These are phyloP conservation scores for Globisporangium rhizosaccharum DNA, from an alignment of 352 stramenopile genomes.

Conservation along the genomic window DNA sequence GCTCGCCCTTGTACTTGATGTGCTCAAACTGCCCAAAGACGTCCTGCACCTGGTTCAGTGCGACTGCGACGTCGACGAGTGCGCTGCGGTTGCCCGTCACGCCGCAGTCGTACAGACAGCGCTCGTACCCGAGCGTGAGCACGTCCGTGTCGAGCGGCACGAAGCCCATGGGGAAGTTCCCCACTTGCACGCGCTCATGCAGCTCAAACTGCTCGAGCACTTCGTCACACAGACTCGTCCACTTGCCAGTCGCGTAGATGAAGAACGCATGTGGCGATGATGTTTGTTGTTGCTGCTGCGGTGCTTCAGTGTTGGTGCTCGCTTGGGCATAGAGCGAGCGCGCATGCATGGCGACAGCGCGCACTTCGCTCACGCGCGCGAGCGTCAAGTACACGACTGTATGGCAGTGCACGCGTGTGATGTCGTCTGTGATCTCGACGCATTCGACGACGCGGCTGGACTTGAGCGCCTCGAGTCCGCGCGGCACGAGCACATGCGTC, in stretches of 20 bases:
- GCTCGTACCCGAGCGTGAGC: conserved; percentile 49
- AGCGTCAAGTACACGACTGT: conserved; percentile 47
- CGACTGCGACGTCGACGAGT: conserved; percentile 40
- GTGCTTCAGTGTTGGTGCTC: not conserved
- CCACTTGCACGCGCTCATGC: conserved; percentile 32
- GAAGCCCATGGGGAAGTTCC: conserved; percentile 41
- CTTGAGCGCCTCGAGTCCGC: conserved; percentile 35
- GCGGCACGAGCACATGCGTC: conserved; percentile 45
- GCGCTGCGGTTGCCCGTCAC: conserved; percentile 39
- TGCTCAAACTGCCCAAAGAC: conserved; percentile 47
- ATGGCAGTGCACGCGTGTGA: conserved; percentile 20
- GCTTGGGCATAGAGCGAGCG: conserved; percentile 25
- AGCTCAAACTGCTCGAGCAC: conserved; percentile 30
- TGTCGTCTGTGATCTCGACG: conserved; percentile 49
- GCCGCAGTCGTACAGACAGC: conserved; percentile 47
- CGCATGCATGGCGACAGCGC: conserved; percentile 38
- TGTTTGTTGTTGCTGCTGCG: conserved; percentile 1
- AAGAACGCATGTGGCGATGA: conserved; percentile 16
- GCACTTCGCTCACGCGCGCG: conserved; percentile 33
- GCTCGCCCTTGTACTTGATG: conserved; percentile 81
- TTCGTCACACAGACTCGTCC: conserved; percentile 47
- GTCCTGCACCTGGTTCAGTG: conserved; percentile 48
- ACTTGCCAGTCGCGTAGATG: conserved; percentile 40
- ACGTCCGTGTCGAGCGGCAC: conserved; percentile 57
- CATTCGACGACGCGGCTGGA: conserved; percentile 36